Base-by-base conservation (phyloP, 352 stramenopile species). In the Pythium pyrilobum region DNA sequence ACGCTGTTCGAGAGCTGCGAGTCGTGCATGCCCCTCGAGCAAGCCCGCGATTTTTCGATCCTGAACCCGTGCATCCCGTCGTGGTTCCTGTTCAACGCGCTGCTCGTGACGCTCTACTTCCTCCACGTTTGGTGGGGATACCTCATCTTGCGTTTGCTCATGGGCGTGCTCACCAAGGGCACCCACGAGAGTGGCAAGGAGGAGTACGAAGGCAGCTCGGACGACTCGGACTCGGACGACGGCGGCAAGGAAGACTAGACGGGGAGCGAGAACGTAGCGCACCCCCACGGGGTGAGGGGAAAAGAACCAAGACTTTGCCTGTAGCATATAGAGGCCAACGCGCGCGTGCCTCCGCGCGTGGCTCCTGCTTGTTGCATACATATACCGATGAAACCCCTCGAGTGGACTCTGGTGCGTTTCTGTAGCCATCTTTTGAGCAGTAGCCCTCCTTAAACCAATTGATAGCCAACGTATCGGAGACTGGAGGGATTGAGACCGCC, bases 111-210 rank as follows among this genome's bases (percentile, higher is more conserved):
- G 34, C 65, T 95, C 28, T 92, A 87, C 59, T 72, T 70, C 20
- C 56, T 95, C 44, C 85, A 95, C 67, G 80, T 95, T 51, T 95
- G 81, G 81, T 95, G 85, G 85, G 77, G 72, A 15, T 72, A 79
- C 32, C 64, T 95, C 43, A 63, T 95, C 29, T 46, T 92, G 34
- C 78, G 85, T 20, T 55, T 95, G 38, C 64, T 89, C 25, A 28
- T 81, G 13, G 79, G 81, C 12, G 67, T 86, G n/a, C 29, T 93
- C 42, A 85, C 57, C 28, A 89, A 91, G 61, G 83, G 83, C 10
- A 61, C 78, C 2, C 81, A 95, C 56, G 73, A 90, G 54, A 73
- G 74, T 1, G 82, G 77, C 40, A 92, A 93, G 61, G 77, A 93
- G 13, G 75, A 95, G 55, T 92, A 93, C 66, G 85, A 93, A 81